Evolutionary conservation across 2,329 filamentous ascomycete genomes (phyloP).

Genomic region (Exophiala mesophila): DNA sequence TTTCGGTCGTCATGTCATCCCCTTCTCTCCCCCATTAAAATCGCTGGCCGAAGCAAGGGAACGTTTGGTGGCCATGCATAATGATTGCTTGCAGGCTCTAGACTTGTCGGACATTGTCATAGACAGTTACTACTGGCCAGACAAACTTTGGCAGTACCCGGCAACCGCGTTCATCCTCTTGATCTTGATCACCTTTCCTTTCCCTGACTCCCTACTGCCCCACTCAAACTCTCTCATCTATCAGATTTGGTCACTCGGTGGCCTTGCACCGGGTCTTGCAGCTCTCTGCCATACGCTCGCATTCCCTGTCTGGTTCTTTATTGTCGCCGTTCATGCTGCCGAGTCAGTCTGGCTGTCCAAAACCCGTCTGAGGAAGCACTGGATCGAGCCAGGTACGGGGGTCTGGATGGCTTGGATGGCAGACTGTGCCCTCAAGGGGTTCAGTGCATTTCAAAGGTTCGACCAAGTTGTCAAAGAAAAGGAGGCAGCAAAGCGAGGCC

Average conservation of each 20-base stretch:
- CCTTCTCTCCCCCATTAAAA: conserved; percentile 66
- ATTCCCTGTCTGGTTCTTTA: conserved; percentile 52
- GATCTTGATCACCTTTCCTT: conserved; percentile 52
- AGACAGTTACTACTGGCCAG: conserved; percentile 48
- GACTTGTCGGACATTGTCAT: conserved; percentile 55
- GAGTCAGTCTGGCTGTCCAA: conserved; percentile 54
- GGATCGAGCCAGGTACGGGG: conserved; percentile 44
- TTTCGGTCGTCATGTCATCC: conserved; percentile 47
- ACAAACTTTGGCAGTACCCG: conserved; percentile 14
- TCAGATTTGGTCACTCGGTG: conserved; percentile 42
- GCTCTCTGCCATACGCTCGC: conserved; percentile 56
- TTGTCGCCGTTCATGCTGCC: conserved; percentile 59
- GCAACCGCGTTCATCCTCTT: conserved; percentile 29
- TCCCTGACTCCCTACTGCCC: conserved; percentile 49
- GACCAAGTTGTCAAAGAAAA: conserved; percentile 40
- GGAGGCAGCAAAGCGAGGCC: conserved; percentile 25
- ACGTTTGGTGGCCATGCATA: conserved; percentile 69
- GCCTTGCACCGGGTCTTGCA: conserved; percentile 54
- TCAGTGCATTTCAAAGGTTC: conserved; percentile 45
- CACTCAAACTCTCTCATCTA: conserved; percentile 45
- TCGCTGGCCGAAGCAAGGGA: conserved; percentile 62
- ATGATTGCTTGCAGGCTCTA: conserved; percentile 55
- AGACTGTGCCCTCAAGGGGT: conserved; percentile 50
- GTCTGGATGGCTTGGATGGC: conserved; percentile 54
- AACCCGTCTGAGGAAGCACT: conserved; percentile 46